Percentiles rank a stretch among this genome's conserved stretches.
Evolutionary conservation across 768 basidiomycete genomes (phyloP).

Genomic region (Auriscalpium microsporum): DNA sequence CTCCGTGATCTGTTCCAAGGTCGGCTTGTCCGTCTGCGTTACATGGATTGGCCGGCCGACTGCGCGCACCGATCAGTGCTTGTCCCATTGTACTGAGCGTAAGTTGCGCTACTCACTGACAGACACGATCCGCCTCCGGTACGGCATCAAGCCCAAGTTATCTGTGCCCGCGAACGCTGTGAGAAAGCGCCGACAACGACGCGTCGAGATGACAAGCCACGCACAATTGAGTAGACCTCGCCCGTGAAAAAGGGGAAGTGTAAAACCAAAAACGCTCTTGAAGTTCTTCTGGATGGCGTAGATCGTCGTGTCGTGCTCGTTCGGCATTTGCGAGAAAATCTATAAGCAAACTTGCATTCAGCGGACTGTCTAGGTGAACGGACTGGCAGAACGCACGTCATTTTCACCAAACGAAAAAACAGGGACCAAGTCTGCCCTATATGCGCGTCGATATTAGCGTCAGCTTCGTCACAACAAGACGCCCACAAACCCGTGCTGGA

Average conservation of each 20-base stretch:
- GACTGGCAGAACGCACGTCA: constrained; percentile 50
- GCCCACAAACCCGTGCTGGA: constrained; percentile 66
- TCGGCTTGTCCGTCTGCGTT: constrained; percentile 67
- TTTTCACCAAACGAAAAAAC: constrained; percentile 99
- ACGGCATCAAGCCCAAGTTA: constrained; percentile 92
- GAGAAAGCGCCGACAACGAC: no score
- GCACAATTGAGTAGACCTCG: constrained; percentile 89
- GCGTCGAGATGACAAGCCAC: constrained; percentile 15
- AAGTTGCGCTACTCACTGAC: constrained; percentile 62
- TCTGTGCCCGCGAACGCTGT: constrained; percentile 38
- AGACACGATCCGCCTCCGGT: constrained; percentile 89
- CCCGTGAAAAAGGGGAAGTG: constrained; percentile 94
- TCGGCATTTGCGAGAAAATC: constrained; percentile 97
- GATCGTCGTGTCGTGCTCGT: constrained; percentile 83
- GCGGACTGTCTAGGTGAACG: not conserved
- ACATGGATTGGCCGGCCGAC: constrained; percentile 88
- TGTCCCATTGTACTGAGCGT: not conserved
- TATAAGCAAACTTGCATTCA: constrained; percentile 22
- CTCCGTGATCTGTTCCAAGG: constrained; percentile 68
- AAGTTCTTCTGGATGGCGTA: constrained; percentile 86
- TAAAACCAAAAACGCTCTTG: constrained; percentile 90
- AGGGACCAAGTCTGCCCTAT: constrained; percentile 88
- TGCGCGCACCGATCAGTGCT: constrained; percentile 22
- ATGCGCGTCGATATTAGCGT: constrained; percentile 1
- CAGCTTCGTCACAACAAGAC: not conserved